These are phyloP conservation scores for Smallanthus sonchifolius DNA, from an alignment of 129 eudicot genomes.

Conservation along the genomic window DNA sequence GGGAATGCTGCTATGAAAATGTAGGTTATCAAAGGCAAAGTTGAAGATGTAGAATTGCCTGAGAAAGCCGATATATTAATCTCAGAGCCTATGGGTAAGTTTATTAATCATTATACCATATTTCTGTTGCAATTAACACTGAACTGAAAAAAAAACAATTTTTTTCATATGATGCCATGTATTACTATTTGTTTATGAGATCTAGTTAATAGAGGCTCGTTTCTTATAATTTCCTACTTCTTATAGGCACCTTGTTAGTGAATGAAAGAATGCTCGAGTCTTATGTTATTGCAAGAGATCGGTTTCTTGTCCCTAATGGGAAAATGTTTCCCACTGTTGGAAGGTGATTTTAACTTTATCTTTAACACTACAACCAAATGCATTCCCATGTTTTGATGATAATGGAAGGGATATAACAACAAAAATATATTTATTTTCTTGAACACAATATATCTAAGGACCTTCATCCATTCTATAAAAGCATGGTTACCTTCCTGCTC, in stretches of 20 bases:
- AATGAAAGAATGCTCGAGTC: constrained; percentile 98
- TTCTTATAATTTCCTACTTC: not conserved
- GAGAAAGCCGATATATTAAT: constrained; percentile 96
- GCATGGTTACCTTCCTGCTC: not conserved
- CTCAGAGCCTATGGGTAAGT: constrained; percentile 98
- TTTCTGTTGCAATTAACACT: not conserved
- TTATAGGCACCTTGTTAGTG: constrained; percentile 76
- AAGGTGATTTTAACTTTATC: constrained; percentile 49
- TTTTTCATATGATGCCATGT: not conserved
- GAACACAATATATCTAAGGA: not conserved
- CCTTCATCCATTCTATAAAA: not conserved
- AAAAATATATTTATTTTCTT: not conserved
- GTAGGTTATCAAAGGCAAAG: constrained; percentile 91
- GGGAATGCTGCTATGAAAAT: constrained; percentile 12
- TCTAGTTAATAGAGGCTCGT: not conserved
- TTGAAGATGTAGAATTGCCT: constrained; percentile 93
- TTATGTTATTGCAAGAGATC: constrained; percentile 95
- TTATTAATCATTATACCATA: not conserved
- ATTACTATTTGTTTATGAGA: not conserved
- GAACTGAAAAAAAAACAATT: not conserved
- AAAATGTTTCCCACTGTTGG: constrained; percentile 95
- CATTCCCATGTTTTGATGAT: not conserved
- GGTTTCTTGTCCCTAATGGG: constrained; percentile 90
- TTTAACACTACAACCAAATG: not conserved
- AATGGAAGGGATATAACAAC: not conserved